Conservation (phyloP, 1,284 basidiomycete genomes). For the Leccinum solheimii region DNA sequence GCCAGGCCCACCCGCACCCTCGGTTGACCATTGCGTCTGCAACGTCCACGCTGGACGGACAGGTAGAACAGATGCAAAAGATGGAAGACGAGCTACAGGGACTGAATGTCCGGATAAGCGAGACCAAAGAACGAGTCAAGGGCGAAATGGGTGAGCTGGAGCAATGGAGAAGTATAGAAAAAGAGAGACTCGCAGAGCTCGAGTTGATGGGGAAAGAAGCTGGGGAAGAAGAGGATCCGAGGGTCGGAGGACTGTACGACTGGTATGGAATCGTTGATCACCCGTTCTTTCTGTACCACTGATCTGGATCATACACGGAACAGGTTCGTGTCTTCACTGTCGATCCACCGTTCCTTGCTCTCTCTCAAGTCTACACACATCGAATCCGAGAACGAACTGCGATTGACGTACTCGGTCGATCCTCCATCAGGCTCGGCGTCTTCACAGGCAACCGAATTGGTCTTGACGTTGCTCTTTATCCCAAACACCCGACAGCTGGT, state of each 20-base stretch:
- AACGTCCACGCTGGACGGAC: conserved; percentile 65
- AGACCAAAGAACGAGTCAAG: conserved; percentile 58
- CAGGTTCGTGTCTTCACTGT: conserved; percentile 71
- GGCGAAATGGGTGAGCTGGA: conserved; percentile 60
- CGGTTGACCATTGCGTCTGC: conserved; percentile 75
- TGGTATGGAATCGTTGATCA: conserved; percentile 47
- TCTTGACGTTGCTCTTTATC: conserved; percentile 61
- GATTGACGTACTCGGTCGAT: conserved; percentile 60
- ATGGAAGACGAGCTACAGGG: conserved; percentile 58
- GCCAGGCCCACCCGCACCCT: conserved; percentile 74
- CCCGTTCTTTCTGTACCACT: not conserved
- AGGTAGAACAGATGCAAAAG: conserved; percentile 72
- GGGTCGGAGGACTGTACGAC: conserved; percentile 63
- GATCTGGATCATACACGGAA: not conserved
- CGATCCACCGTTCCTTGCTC: conserved; percentile 61
- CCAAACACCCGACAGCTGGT: conserved; percentile 66
- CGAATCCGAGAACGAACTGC: conserved; percentile 72
- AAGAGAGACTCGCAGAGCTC: conserved; percentile 71
- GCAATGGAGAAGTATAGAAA: conserved; percentile 66
- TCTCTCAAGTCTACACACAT: conserved; percentile 60
- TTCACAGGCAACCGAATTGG: conserved; percentile 36
- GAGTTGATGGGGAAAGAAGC: conserved; percentile 59
- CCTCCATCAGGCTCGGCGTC: conserved; percentile 22
- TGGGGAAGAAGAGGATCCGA: conserved; percentile 65
- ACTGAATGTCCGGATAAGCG: conserved; percentile 47